Evolutionary conservation across 1,284 basidiomycete genomes (phyloP), one percentile per base, ranked within the genome.

Genomic region (Erythrobasidium hasegawianum): DNA sequence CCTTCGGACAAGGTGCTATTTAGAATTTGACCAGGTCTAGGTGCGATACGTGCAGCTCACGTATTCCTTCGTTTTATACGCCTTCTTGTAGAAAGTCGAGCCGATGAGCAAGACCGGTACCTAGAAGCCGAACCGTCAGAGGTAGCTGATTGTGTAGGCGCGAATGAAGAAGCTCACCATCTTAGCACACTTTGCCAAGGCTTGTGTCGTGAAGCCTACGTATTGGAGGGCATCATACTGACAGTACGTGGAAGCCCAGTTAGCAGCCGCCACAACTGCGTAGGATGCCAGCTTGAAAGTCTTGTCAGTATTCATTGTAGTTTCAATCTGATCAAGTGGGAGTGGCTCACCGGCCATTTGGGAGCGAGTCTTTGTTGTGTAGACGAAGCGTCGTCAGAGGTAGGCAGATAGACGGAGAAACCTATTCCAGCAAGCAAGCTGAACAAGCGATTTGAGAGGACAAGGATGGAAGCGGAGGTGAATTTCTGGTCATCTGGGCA

Each of bases 151-250:
- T n/a, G n/a, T n/a, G n/a, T n/a, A n/a, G n/a, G n/a, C n/a, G n/a
- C n/a, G 11, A 33, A 11, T 33, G 5, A 5, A 4, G 33, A 33
- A 11, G 11, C 33, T 5, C 33, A 33, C 68, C 72, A 73, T 73
- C 59, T 74, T 73, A 29, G 59, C 57, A 39, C 59, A 59, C 49
- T 68, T 68, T 43, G 68, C 69, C 3, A 71, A 58, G 10, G 62
- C 55, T 40, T 69, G 68, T 0, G 68, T 69, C 2, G 69, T 69
- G 60, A 67, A 71, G 11, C 62, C 58, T 1, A 71, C 71, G 29
- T 67, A 68, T 41, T 67, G 66, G 18, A 74, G 68, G 0, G 73
- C 71, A 52, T 74, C 71, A 47, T 73, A 73, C 59, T 74, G 73
- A 33, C 68, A 72, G 16, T 67, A 59, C 0, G 73, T 74, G 2